These are phyloP conservation scores for Novymonas esmeraldas DNA, from an alignment of 208 protist species.

Conservation along the genomic window DNA sequence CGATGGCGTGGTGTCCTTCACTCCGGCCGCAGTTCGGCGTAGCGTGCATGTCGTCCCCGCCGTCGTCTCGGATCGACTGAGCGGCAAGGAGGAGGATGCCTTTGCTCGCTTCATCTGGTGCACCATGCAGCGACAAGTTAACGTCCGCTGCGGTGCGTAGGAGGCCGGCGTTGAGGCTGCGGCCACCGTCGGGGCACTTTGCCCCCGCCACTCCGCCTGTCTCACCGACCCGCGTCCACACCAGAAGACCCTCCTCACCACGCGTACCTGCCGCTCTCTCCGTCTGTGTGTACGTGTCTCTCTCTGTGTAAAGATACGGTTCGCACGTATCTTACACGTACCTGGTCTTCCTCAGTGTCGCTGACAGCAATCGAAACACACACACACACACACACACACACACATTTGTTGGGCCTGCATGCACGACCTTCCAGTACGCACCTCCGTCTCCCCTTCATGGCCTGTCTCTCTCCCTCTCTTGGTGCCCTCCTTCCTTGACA, in stretches of 20 bases:
- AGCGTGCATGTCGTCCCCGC: slow-evolving; percentile 54
- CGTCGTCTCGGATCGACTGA: slow-evolving; percentile 53
- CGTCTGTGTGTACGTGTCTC: too few species aligned
- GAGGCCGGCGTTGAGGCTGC: too few species aligned
- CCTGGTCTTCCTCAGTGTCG: too few species aligned
- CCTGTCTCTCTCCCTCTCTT: neutral
- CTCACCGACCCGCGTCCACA: neutral
- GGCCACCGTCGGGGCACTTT: neutral
- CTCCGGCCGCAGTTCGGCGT: slow-evolving; percentile 7
- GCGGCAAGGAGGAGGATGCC: slow-evolving; percentile 43
- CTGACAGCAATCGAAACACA: too few species aligned
- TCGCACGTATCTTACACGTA: too few species aligned
- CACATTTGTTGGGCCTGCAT: neutral
- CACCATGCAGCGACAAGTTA: slow-evolving; percentile 13
- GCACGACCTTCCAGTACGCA: neutral
- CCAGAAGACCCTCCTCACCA: too few species aligned
- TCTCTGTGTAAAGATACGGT: too few species aligned
- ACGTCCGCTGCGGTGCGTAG: neutral
- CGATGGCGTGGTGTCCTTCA: slow-evolving; percentile 1
- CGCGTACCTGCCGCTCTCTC: too few species aligned
- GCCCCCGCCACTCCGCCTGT: neutral
- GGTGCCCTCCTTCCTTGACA: neutral
- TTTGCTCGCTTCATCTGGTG: slow-evolving; percentile 59
- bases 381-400: neutral
- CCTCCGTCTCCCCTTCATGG: neutral